Evolutionary conservation across 2,329 filamentous ascomycete genomes (phyloP), one percentile per base, ranked within the genome.

Genomic region (Aspergillus hiratsukae): DNA sequence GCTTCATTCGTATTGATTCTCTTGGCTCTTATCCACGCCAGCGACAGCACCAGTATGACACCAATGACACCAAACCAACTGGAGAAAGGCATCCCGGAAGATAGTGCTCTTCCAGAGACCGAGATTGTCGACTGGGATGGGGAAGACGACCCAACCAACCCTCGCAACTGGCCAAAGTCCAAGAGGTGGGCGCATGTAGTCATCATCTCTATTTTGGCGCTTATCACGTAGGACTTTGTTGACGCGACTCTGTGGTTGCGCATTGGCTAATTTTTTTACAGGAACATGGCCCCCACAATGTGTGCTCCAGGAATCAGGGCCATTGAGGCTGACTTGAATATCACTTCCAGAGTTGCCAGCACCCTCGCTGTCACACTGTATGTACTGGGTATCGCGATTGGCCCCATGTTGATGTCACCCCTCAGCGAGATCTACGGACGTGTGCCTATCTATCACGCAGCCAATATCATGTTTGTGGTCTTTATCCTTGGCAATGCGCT

Each of bases 381-480:
- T 52, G 64, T 75, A 4, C 55, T 75, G n/a, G 73, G 73, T 14
- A 72, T 76, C 48, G 72, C 72, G 25, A 68, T 75, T 46, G 73
- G 73, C 0, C 73, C 73, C 0, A 52, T 75, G 25, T 64, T 76
- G 29, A 73, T 70, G 69, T 70, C 64, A 2, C 58, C 66, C 9
- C 54, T 69, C 27, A 62, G 58, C 49, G 66, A 69, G 51, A 28
- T 69, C 28, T 67, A 60, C 46, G 67, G 67, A 2, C 75, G 82
- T 4, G 19, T 82, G 5, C 71, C 78, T 2, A 72, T 88, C 48
- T 77, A 87, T 56, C 78, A 80, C 21, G 68, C 64, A 1, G 79
- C 81, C 50, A 88, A 84, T 61, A 64, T 78, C 10, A 77, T 83
- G 55, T 88, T 87, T 67, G 80, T 83, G 56, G 66, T 80, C 2